Base-by-base conservation (phyloP, 2,329 filamentous ascomycete genomes). In the Aspergillus melleus region DNA sequence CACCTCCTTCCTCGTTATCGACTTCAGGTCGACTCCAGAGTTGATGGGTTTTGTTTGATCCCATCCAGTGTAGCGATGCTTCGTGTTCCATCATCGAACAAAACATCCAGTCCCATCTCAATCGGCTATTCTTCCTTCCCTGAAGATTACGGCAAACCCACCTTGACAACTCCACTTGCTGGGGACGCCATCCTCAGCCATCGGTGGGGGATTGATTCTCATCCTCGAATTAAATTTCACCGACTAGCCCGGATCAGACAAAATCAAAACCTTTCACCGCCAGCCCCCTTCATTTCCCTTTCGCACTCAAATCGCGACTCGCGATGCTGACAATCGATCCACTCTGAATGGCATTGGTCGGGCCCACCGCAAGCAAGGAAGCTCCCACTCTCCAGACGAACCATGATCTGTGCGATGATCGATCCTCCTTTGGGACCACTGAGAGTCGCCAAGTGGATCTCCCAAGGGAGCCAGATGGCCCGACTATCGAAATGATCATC, bases 331-430 rank as follows among this genome's bases (percentile, higher is more conserved):
- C 57, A 59, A 60, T 58, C 52, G 26, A 46, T 58, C 54, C 59
- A 53, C 55, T 50, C 44, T 57, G 51, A 63, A 47, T 63, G 61
- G 55, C 59, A 59, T 55, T 32, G 14, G 22, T 54, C 26, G 26
- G 44, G 26, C 44, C 46, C 22, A 44, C 49, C 26, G 30, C 6
- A 57, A 54, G 61, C 59, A 59, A 64, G 61, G 57, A 59, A 54
- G 55, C 58, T 60, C 29, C 30, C 55, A 29, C 39, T 53, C 57
- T 58, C 60, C 56, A 56, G 60, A 64, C 50, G 61, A 63, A 64
- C 61, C 60, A 64, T 68, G 66, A 66, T 66, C 66, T 65, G 64
- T 65, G 66, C 58, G 63, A 57, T 58, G 63, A 65, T 65, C 66
- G 54, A 51, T 26, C 44, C 62, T 30, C 2, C 24, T 55, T 59